A percentile compares a stretch with the other conserved stretches of the same genome.
Evolutionary conservation across 805 yeast genomes (phyloP).

Genomic region (Starmerella potacharoeniae): DNA sequence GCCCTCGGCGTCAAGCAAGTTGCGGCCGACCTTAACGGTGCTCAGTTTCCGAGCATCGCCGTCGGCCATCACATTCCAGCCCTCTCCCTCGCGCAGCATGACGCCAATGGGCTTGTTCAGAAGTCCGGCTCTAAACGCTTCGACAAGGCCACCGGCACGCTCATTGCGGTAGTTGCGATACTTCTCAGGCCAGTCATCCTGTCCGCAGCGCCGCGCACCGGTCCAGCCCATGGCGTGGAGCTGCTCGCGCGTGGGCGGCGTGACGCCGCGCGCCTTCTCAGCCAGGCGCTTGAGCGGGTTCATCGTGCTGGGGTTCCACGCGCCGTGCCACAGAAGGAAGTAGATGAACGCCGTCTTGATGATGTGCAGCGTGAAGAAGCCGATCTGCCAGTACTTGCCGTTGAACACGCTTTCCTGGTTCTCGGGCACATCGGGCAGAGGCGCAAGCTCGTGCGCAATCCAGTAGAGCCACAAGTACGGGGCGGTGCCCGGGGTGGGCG

Average conservation of each 20-base stretch:
- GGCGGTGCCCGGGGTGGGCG: slow-evolving; percentile 89
- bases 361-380: slow-evolving; percentile 65
- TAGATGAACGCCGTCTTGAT: slow-evolving; percentile 49
- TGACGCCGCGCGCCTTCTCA: slow-evolving; percentile 14
- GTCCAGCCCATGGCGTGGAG: slow-evolving; percentile 80
- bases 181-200: slow-evolving; percentile 57
- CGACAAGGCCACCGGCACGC: slow-evolving; percentile 54
- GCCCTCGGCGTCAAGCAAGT: slow-evolving; percentile 17
- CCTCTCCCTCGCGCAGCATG: slow-evolving; percentile 65
- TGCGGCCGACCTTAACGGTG: slow-evolving; percentile 11
- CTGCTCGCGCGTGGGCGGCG: slow-evolving; percentile 36
- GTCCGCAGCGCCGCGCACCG: slow-evolving; percentile 66
- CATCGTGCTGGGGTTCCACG: slow-evolving; percentile 61
- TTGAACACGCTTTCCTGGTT: slow-evolving; percentile 38
- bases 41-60: not conserved
- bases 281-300: slow-evolving; percentile 28
- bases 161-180: slow-evolving; percentile 55
- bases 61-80: slow-evolving; percentile 35
- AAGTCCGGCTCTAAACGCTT: slow-evolving; percentile 64
- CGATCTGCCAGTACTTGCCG: slow-evolving; percentile 48
- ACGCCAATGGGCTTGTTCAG: slow-evolving; percentile 51
- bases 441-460: slow-evolving; percentile 27
- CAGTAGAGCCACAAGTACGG: slow-evolving; percentile 48
- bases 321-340: slow-evolving; percentile 51
- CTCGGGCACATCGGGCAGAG: slow-evolving; percentile 31